Percentiles rank a stretch among this genome's conserved stretches.
phyloP scores from a whole-genome alignment of 2,329 filamentous ascomycete species.

The Aspergillus eucalypticola region DNA sequence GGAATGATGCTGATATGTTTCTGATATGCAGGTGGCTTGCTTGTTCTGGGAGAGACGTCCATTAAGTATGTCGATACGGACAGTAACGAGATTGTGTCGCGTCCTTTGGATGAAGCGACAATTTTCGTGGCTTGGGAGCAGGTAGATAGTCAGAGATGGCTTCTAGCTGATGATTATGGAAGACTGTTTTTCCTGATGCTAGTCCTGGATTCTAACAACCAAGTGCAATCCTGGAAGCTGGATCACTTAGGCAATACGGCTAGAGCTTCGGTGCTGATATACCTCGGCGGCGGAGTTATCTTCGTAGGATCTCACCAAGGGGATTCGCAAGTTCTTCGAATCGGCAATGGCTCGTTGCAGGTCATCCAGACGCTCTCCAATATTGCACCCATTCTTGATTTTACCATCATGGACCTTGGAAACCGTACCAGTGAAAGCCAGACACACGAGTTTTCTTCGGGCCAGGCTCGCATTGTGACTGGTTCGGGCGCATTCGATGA shows the following conservation, averaged over 20 bases:
- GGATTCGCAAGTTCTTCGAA: slow-evolving; percentile 78
- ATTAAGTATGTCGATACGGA: slow-evolving; percentile 83
- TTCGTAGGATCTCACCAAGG: slow-evolving; percentile 93
- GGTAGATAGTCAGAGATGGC: slow-evolving; percentile 76
- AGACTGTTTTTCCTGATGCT: slow-evolving; percentile 82
- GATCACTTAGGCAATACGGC: slow-evolving; percentile 68
- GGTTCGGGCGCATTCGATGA: slow-evolving; percentile 89
- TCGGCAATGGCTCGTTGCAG: slow-evolving; percentile 62
- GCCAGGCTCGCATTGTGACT: slow-evolving; percentile 89
- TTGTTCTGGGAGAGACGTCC: slow-evolving; percentile 76
- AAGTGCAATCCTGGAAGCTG: slow-evolving; percentile 73
- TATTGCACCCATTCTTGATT: slow-evolving; percentile 89
- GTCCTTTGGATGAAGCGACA: slow-evolving; percentile 69
- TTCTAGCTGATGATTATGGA: slow-evolving; percentile 92
- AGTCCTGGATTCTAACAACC: slow-evolving; percentile 61
- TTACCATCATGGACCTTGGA: slow-evolving; percentile 94
- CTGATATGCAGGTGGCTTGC: slow-evolving; percentile 62
- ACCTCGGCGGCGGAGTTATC: slow-evolving; percentile 66
- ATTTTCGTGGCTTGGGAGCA: slow-evolving; percentile 92
- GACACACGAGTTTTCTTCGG: slow-evolving; percentile 89
- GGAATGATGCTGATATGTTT: slow-evolving; percentile 25
- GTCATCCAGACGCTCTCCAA: slow-evolving; percentile 77
- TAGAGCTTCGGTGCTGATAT: slow-evolving; percentile 74
- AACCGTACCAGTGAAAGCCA: slow-evolving; percentile 76
- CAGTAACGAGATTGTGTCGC: slow-evolving; percentile 65